Evolutionary conservation across 305 asterid genomes (phyloP).

Genomic region (Nicotiana rustica): DNA sequence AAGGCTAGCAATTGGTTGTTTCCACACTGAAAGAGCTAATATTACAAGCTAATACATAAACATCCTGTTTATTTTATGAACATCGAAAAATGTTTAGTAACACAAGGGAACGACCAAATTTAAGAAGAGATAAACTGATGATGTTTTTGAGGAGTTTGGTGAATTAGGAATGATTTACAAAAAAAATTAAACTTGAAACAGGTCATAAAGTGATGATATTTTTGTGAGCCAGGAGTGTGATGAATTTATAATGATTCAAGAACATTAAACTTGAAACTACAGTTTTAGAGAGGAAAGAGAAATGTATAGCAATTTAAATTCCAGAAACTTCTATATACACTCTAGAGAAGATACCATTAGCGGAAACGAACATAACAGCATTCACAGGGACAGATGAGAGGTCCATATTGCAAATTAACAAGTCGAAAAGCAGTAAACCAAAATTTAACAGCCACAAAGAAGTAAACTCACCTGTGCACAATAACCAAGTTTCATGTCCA

Average conservation of each 20-base stretch:
- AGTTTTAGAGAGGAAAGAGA: slow-evolving; percentile 1
- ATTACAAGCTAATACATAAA: background rate
- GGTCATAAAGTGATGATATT: too few species aligned
- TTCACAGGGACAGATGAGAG: background rate
- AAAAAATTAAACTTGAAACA: too few species aligned
- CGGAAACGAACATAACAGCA: background rate
- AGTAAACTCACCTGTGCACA: slow-evolving; percentile 83
- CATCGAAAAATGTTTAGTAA: too few species aligned
- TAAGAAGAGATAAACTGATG: too few species aligned
- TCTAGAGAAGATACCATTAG: background rate
- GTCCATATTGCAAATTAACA: background rate
- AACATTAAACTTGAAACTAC: background rate
- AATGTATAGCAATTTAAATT: background rate
- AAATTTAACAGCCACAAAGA: slow-evolving; percentile 7
- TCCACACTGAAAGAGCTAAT: background rate
- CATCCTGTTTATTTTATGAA: background rate
- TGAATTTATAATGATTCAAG: background rate
- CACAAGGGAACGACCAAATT: too few species aligned
- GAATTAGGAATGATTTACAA: too few species aligned
- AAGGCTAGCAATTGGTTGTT: background rate
- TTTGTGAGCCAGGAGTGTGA: too few species aligned
- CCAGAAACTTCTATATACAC: background rate
- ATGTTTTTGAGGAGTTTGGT: too few species aligned
- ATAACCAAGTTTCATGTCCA: slow-evolving; percentile 99
- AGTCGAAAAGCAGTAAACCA: slow-evolving; percentile 32